A percentile compares a stretch with the other conserved stretches of the same genome.
Evolutionary conservation across 768 basidiomycete genomes (phyloP).

Genomic region (Saitozyma sp.): DNA sequence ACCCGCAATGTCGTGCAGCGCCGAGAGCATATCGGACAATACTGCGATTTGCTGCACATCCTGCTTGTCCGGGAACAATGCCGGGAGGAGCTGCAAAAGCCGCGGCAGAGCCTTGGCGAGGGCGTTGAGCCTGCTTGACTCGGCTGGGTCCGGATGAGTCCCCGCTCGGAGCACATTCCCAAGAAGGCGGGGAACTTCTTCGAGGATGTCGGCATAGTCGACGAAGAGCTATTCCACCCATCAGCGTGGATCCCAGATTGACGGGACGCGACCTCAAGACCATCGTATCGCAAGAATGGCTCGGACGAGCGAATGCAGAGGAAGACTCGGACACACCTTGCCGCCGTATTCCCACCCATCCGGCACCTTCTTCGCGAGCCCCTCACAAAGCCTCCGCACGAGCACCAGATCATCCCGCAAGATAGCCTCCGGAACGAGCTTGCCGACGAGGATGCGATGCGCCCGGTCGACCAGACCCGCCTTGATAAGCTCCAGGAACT

Average conservation of each 20-base stretch:
- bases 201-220: constrained; percentile 36
- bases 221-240: constrained; percentile 33
- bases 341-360: constrained; percentile 81
- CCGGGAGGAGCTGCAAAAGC: constrained; percentile 36
- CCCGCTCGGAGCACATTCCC: background rate
- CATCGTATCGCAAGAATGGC: too few relatives aligned
- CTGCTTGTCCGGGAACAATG: constrained; percentile 34
- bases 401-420: constrained; percentile 67
- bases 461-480: constrained; percentile 72
- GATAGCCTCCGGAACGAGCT: constrained; percentile 84
- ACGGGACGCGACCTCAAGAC: too few relatives aligned
- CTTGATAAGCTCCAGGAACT: constrained; percentile 72
- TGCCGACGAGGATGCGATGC: constrained; percentile 78
- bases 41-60: constrained; percentile 38
- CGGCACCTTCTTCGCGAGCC: constrained; percentile 63
- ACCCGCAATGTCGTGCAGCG: constrained; percentile 33
- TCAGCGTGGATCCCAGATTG: constrained; percentile 1
- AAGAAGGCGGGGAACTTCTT: constrained; percentile 23
- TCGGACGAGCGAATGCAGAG: background rate
- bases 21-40: constrained; percentile 42
- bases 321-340: constrained; percentile 59
- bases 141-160: constrained; percentile 5
- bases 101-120: constrained; percentile 22
- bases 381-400: constrained; percentile 67
- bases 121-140: constrained; percentile 6